Evolutionary conservation across 345 rosid genomes (phyloP), one percentile per base, ranked within the genome.

Genomic region (Aethionema arabicum): DNA sequence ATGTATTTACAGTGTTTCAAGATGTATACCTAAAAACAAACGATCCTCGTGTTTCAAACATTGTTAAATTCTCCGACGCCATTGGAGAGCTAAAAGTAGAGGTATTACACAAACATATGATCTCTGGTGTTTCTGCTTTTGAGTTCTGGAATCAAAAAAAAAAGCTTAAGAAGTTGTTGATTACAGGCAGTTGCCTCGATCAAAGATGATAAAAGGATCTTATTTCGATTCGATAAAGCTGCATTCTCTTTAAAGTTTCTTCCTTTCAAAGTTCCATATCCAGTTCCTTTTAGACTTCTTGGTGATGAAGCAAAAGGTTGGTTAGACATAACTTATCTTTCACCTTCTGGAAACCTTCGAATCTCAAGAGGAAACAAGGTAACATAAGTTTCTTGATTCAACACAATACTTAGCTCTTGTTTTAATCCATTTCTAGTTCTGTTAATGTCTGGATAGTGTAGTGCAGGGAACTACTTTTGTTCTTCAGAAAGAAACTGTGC

Each of bases 281-380:
- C 95, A 10, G 95, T 92, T 49, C 98, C 98, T 45, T 92, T 92
- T 72, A 75, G 77, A 77, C 88, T 93, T 73, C 97, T 93, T 53
- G 99, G 99, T 63, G 91, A 93, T 79, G 99, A 93, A 66, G 97
- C 91, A 16, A 90, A 84, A 70, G 96, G 99, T 35, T 93, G 99
- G 97, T 64, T 85, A 59, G 99, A 93, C 69, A 89, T 78, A 2
- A 84, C 97, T 0, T 89, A 89, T 61, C 66, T 92, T 78, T 89
- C 99, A 3, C 80, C 78, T 32, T 83, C 95, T 0, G 97, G 99
- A 32, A 87, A 89, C 69, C 85, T 89, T 48, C 85, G 99, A 14
- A 82, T 93, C 60, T 93, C 99, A 29, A 82, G 88, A 56, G 99
- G 99, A 73, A 93, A 81, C 68, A 93, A 93, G 98, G 97, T 92